phyloP scores from a whole-genome alignment of 1,284 basidiomycete genomes.

The Earliella scabrosa region DNA sequence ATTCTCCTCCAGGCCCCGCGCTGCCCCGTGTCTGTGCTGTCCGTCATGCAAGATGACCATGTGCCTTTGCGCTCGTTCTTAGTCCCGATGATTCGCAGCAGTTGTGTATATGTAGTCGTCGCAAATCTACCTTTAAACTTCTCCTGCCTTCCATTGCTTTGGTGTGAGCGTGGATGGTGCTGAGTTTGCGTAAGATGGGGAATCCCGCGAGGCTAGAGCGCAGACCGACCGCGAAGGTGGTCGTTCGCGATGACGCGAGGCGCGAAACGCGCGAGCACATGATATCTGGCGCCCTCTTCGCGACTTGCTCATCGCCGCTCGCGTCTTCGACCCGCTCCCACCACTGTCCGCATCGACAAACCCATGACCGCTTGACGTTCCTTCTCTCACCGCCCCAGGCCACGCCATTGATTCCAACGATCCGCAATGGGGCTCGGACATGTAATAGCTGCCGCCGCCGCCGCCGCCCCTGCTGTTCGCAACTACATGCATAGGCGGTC shows the following conservation, averaged over 20 bases:
- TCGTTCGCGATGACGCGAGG: neutral
- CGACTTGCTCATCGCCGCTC: neutral
- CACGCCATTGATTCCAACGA: neutral
- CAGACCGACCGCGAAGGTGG: too few relatives aligned
- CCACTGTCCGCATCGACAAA: slow-evolving; percentile 2
- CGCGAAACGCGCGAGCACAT: slow-evolving; percentile 5
- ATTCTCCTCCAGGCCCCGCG: neutral
- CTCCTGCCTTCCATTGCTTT: neutral
- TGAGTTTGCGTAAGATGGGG: neutral
- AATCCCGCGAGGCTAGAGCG: too few relatives aligned
- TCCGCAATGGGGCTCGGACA: slow-evolving; percentile 15
- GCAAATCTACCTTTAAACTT: too few relatives aligned
- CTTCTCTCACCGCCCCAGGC: slow-evolving; percentile 1
- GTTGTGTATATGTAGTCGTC: neutral
- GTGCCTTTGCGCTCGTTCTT: neutral
- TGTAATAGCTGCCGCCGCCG: slow-evolving; percentile 18
- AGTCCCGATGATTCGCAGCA: neutral
- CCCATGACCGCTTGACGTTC: slow-evolving; percentile 18
- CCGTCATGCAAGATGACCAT: neutral
- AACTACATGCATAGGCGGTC: slow-evolving; percentile 8
- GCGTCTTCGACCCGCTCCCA: neutral
- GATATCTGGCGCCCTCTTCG: slow-evolving; percentile 6
- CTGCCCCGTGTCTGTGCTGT: too few relatives aligned
- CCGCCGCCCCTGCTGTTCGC: slow-evolving; percentile 18
- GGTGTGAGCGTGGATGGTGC: neutral